phyloP scores from a whole-genome alignment of 208 protist species.

The Trypanosoma melophagium region DNA sequence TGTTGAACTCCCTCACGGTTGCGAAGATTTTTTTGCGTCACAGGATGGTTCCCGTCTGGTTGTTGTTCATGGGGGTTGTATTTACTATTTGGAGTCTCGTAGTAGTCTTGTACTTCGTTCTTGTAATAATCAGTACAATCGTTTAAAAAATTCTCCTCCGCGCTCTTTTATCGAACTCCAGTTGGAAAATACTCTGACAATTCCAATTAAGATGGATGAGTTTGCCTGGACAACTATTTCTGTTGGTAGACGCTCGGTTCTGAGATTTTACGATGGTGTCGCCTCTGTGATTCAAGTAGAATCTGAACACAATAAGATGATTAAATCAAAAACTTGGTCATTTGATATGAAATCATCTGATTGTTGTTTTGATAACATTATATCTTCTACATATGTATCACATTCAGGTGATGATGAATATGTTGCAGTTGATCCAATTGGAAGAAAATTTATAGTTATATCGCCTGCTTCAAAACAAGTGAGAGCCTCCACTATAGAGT shows the following conservation, averaged over 20 bases:
- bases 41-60: constrained; percentile 39
- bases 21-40: constrained; percentile 62
- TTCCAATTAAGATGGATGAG: constrained; percentile 2
- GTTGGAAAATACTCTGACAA: background rate
- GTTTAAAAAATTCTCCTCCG: background rate
- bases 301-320: background rate
- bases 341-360: constrained; percentile 4
- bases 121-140: background rate
- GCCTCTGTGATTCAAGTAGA: background rate
- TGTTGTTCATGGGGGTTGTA: constrained; percentile 41
- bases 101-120: background rate
- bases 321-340: background rate
- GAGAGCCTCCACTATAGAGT: background rate
- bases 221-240: constrained; percentile 6
- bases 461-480: constrained; percentile 3
- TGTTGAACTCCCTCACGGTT: constrained; percentile 50
- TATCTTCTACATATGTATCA: constrained; percentile 1
- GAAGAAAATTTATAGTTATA: constrained; percentile 3
- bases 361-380: constrained; percentile 6
- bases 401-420: constrained; percentile 14
- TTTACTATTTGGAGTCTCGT: constrained; percentile 31
- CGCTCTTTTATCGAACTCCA: background rate
- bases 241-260: constrained; percentile 10
- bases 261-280: background rate
- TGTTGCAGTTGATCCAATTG: constrained; percentile 3